phyloP scores from a whole-genome alignment of 331 rosid species.

The Malus hybrid region DNA sequence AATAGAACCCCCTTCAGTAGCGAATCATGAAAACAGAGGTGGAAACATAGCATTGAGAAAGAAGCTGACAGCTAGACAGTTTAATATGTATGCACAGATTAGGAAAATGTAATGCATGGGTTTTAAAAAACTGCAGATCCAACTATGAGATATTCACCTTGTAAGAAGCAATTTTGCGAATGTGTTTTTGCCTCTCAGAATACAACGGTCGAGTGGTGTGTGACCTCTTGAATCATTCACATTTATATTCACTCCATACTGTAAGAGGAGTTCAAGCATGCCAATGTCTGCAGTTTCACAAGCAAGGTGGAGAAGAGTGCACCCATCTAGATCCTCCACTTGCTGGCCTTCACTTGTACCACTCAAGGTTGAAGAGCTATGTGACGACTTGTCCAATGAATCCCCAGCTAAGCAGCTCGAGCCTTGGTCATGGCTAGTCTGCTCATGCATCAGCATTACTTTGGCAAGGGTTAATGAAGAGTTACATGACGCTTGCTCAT shows the following conservation, averaged over 20 bases:
- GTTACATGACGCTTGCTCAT: slow-evolving; percentile 55
- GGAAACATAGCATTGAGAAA: neutral
- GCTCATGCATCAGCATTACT: slow-evolving; percentile 86
- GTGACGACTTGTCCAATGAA: slow-evolving; percentile 63
- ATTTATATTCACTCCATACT: slow-evolving; percentile 82
- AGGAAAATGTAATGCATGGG: neutral
- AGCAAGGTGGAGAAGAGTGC: slow-evolving; percentile 87
- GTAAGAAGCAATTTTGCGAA: slow-evolving; percentile 65
- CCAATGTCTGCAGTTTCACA: slow-evolving; percentile 92
- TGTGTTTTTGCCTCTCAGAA: slow-evolving; percentile 56
- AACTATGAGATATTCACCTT: slow-evolving; percentile 40
- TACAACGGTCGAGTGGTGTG: slow-evolving; percentile 75
- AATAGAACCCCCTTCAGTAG: slow-evolving; percentile 11
- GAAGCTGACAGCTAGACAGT: neutral
- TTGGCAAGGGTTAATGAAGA: slow-evolving; percentile 84
- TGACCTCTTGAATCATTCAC: slow-evolving; percentile 72
- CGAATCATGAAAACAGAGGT: neutral
- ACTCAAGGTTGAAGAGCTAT: slow-evolving; percentile 37
- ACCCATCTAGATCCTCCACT: slow-evolving; percentile 63
- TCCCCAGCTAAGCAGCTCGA: slow-evolving; percentile 46
- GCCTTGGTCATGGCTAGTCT: slow-evolving; percentile 44
- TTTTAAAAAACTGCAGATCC: neutral
- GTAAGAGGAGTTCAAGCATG: slow-evolving; percentile 94
- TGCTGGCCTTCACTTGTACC: slow-evolving; percentile 55
- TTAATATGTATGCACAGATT: neutral